These are phyloP conservation scores for Tetrapisispora namnaoensis DNA, from an alignment of 805 yeast genomes.

Conservation along the genomic window DNA sequence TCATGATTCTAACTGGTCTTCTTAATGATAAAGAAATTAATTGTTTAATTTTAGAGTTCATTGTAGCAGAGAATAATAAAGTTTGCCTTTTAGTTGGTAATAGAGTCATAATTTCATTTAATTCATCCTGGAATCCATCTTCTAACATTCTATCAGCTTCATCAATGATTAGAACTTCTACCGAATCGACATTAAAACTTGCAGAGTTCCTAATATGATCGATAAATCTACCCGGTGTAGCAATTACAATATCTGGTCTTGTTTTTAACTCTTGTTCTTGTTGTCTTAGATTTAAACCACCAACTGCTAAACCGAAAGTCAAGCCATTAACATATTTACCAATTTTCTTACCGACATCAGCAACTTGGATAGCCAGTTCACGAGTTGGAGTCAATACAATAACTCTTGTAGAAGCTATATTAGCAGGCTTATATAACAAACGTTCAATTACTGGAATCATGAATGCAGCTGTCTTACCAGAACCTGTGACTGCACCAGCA, in stretches of 20 bases:
- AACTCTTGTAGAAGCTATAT: slow-evolving; percentile 81
- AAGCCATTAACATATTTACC: slow-evolving; percentile 67
- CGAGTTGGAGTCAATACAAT: slow-evolving; percentile 91
- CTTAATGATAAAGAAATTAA: slow-evolving; percentile 79
- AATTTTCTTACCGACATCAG: slow-evolving; percentile 83
- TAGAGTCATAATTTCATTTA: slow-evolving; percentile 78
- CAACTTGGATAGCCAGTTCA: slow-evolving; percentile 93
- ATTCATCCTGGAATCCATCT: slow-evolving; percentile 95
- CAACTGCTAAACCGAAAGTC: slow-evolving; percentile 91
- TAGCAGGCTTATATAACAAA: slow-evolving; percentile 77
- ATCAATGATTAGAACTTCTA: slow-evolving; percentile 87
- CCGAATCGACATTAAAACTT: slow-evolving; percentile 79
- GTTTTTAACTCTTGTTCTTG: slow-evolving; percentile 90
- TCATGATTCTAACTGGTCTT: slow-evolving; percentile 90
- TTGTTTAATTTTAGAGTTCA: slow-evolving; percentile 87
- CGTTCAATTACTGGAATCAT: slow-evolving; percentile 94
- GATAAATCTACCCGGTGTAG: slow-evolving; percentile 97
- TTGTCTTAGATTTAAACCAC: slow-evolving; percentile 90
- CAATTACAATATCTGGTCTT: slow-evolving; percentile 93
- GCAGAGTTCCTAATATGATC: slow-evolving; percentile 96
- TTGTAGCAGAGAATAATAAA: slow-evolving; percentile 90
- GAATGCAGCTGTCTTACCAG: slow-evolving; percentile 98
- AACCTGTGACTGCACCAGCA: slow-evolving; percentile 99
- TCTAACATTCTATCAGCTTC: slow-evolving; percentile 99
- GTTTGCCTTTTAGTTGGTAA: slow-evolving; percentile 92